Base-by-base conservation (phyloP, 2,329 filamentous ascomycete genomes). In the Alternaria sp. region DNA sequence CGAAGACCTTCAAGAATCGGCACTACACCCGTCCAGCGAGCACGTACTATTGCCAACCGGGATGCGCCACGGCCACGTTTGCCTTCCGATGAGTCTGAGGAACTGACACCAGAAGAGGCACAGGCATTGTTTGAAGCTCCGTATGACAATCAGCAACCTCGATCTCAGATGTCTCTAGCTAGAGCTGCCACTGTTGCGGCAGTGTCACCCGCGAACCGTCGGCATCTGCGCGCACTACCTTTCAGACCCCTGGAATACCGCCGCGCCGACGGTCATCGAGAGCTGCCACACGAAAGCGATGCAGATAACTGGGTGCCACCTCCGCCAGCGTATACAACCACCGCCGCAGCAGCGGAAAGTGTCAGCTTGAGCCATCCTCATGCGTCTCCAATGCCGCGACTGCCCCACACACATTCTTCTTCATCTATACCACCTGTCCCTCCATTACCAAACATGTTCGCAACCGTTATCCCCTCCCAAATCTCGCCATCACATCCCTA, bases 231-330 rank as follows among this genome's bases (percentile, higher is more conserved):
- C n/a, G 74, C 77, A 28, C 86, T 64, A 80, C 83, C 48, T 79
- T 86, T 39, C 78, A 84, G 52, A 79, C 84, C 66, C 79, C 81
- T 67, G 80, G 86, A 88, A 66, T 90, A 90, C 71, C 85, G 88
- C 42, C 85, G 89, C 44, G 88, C 89, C 13, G 88, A 91, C 75
- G 88, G 88, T 6, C 83, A 88, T 40, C 82, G 85, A 40, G 89
- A 93, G 69, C 84, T 92, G 66, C 91, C 91, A 4, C 91, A 95
- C 74, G 91, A 95, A 76, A 94, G 91, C 63, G 91, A 95, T 73
- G 91, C 91, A 4, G 92, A 95, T 69, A 92, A 93, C 68, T 96
- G 92, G 92, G 90, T 93, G 4, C 90, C 91, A 5, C 92, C 92
- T 5, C 92, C 92, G 8, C 92, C 92, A 3, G 91, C 91, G 1